phyloP scores from a whole-genome alignment of 2,329 filamentous ascomycete species.

The Colletotrichum godetiae region DNA sequence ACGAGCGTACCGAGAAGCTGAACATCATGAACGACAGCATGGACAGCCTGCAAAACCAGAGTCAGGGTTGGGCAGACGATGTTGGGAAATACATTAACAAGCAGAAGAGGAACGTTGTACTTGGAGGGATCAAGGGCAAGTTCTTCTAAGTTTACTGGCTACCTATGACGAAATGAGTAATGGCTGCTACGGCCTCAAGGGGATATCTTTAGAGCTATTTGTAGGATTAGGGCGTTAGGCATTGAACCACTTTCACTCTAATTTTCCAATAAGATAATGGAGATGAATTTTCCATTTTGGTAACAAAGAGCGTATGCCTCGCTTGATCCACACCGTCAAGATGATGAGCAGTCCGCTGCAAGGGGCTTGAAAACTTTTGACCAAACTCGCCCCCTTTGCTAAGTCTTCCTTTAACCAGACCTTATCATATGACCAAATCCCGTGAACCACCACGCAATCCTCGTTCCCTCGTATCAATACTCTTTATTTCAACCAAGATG shows the following conservation, averaged over 20 bases:
- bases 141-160: constrained; percentile 49
- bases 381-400: neutral
- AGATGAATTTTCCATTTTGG: neutral
- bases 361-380: neutral
- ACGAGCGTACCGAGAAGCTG: constrained; percentile 90
- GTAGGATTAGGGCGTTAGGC: constrained; percentile 11
- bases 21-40: constrained; percentile 86
- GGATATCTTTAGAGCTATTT: constrained; percentile 1
- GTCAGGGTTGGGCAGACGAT: constrained; percentile 86
- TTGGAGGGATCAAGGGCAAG: constrained; percentile 75
- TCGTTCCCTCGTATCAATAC: neutral
- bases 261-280: too few species aligned
- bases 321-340: neutral
- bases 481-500: neutral
- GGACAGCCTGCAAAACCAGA: constrained; percentile 84
- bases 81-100: constrained; percentile 87
- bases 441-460: neutral
- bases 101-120: constrained; percentile 87
- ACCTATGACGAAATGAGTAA: constrained; percentile 20
- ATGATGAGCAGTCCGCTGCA: neutral
- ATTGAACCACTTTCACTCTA: neutral
- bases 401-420: neutral
- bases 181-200: constrained; percentile 13
- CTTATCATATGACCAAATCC: too few species aligned
- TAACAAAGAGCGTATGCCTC: neutral